Conservation (phyloP, 129 eudicot genomes). For the Glebionis coronaria region DNA sequence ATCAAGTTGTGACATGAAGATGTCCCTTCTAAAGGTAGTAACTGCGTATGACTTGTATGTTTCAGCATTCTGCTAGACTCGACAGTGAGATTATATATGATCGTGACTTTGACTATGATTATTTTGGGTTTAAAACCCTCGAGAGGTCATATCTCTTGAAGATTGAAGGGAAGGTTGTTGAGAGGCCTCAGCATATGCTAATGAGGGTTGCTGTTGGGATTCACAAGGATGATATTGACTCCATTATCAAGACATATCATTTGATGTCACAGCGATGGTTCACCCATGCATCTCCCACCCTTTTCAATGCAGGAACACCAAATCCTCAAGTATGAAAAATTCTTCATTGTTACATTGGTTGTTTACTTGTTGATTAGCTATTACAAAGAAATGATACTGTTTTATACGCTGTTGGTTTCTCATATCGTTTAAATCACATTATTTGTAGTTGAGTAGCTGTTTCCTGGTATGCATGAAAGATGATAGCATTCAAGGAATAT, state of each 20-base stretch:
- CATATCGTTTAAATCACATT: not conserved
- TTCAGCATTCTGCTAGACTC: constrained; percentile 78
- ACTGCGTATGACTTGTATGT: constrained; percentile 14
- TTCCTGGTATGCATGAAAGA: constrained; percentile 94
- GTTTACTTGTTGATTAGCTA: not conserved
- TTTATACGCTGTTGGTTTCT: not conserved
- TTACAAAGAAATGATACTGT: no score
- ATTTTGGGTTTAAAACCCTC: constrained; percentile 91
- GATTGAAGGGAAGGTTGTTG: constrained; percentile 80
- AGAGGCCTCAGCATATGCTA: constrained; percentile 95
- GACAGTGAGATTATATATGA: constrained; percentile 94
- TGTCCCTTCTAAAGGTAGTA: not conserved
- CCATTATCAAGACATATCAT: constrained; percentile 80
- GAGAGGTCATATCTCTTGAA: constrained; percentile 91
- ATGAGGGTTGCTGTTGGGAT: constrained; percentile 98
- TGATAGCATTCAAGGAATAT: constrained; percentile 91
- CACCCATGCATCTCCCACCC: constrained; percentile 97
- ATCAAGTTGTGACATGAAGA: not conserved
- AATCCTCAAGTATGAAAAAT: constrained; percentile 71
- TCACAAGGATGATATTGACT: constrained; percentile 80
- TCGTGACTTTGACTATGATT: constrained; percentile 91
- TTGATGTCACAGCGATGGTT: constrained; percentile 97
- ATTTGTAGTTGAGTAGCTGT: constrained; percentile 86
- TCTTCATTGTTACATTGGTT: not conserved
- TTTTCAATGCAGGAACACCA: constrained; percentile 93